A percentile compares a stretch with the other conserved stretches of the same genome.
These are phyloP conservation scores for Ophiocytium majus DNA, from an alignment of 352 stramenopile species.

Conservation along the genomic window DNA sequence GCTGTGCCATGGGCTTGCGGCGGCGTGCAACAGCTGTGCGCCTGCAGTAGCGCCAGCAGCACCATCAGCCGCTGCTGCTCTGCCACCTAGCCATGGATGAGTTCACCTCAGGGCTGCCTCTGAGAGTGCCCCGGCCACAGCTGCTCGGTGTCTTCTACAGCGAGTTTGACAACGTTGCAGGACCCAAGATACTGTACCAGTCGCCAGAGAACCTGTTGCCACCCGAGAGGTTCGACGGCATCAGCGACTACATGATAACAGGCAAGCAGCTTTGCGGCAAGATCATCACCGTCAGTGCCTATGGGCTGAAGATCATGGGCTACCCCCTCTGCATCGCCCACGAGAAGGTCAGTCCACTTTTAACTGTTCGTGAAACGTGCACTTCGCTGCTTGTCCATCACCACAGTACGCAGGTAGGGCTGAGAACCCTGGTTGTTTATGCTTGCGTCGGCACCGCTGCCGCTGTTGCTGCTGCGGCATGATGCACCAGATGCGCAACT, in stretches of 20 bases:
- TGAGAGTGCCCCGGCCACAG: neutral
- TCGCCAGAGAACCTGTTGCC: conserved; percentile 58
- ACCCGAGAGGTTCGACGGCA: conserved; percentile 14
- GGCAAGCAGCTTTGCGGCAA: conserved; percentile 19
- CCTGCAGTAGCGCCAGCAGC: neutral
- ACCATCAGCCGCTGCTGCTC: too few species aligned
- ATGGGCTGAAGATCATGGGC: conserved; percentile 24
- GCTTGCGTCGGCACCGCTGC: too few species aligned
- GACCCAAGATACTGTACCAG: conserved; percentile 81
- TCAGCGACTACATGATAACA: conserved; percentile 24
- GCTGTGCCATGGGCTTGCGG: neutral
- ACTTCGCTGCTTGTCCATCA: too few species aligned
- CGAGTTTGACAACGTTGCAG: conserved; percentile 83
- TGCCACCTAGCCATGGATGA: neutral
- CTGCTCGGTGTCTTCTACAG: conserved; percentile 75
- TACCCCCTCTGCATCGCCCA: conserved; percentile 23
- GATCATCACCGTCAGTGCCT: conserved; percentile 17
- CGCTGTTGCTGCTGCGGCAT: neutral
- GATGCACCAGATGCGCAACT: too few species aligned
- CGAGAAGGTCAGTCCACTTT: conserved; percentile 12
- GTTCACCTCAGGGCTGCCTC: neutral
- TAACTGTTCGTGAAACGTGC: neutral
- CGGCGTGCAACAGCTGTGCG: too few species aligned
- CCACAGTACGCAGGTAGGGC: too few species aligned
- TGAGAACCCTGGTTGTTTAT: too few species aligned